Conservation (phyloP, 495 filamentous ascomycete species). For the Trichoderma reesei region DNA sequence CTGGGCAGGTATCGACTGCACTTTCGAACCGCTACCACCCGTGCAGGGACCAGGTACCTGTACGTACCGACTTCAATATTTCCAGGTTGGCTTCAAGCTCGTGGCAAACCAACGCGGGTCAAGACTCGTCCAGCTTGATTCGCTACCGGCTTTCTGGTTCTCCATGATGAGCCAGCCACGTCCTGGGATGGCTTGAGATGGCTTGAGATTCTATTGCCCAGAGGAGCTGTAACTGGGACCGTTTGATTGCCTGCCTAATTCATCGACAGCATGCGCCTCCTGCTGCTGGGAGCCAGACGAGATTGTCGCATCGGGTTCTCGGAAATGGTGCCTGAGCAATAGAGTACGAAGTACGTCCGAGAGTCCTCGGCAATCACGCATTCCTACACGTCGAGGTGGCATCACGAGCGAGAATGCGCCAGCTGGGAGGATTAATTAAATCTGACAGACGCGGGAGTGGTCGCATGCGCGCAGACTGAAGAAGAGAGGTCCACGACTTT, state of each 20-base stretch:
- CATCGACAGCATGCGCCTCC: too few relatives aligned
- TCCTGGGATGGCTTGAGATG: too few relatives aligned
- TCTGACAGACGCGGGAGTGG: slow-evolving; percentile 2
- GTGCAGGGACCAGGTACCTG: background rate
- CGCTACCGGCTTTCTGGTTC: slow-evolving; percentile 1
- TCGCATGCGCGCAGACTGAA: background rate
- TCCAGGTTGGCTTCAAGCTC: background rate
- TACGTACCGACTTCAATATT: background rate
- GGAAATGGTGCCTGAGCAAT: too few relatives aligned
- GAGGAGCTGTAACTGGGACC: too few relatives aligned
- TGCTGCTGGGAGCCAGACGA: too few relatives aligned
- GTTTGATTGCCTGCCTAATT: too few relatives aligned
- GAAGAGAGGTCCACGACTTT: background rate
- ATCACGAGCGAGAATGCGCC: background rate
- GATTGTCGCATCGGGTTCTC: too few relatives aligned
- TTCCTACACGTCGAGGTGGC: background rate
- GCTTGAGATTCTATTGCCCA: too few relatives aligned
- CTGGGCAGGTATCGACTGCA: background rate
- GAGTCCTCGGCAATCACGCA: background rate
- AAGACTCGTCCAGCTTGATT: background rate
- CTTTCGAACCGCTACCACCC: background rate
- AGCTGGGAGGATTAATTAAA: background rate
- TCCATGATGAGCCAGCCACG: background rate
- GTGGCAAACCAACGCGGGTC: background rate
- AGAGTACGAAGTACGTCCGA: too few relatives aligned